Conservation (phyloP, 768 basidiomycete genomes). For the Boletus rufocinnamomeus region DNA sequence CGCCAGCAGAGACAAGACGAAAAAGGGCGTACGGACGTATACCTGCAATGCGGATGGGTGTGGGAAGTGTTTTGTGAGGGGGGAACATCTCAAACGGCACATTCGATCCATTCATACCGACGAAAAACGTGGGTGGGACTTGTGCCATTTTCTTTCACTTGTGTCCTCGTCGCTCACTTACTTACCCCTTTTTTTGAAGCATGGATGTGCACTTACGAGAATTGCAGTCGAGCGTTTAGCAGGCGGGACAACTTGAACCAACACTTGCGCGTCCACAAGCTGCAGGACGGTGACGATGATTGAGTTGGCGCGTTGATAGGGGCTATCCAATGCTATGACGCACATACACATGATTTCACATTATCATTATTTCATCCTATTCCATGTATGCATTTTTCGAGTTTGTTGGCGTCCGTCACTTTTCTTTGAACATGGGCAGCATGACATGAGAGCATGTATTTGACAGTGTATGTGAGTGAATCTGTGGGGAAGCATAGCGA, state of each 20-base stretch:
- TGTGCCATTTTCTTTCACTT: background rate
- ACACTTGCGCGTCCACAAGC: conserved; percentile 63
- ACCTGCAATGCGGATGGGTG: conserved; percentile 72
- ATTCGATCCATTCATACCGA: conserved; percentile 79
- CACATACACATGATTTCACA: conserved; percentile 1
- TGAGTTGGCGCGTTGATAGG: background rate
- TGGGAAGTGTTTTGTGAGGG: conserved; percentile 75
- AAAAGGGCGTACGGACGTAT: conserved; percentile 48
- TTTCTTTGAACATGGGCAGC: background rate
- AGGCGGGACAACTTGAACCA: conserved; percentile 77
- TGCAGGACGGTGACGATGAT: conserved; percentile 20
- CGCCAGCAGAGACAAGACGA: conserved; percentile 34
- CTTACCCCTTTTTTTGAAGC: conserved; percentile 23
- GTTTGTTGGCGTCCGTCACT: background rate
- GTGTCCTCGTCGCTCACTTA: background rate
- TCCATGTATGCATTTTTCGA: conserved; percentile 9
- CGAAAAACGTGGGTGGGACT: conserved; percentile 70
- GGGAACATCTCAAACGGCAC: conserved; percentile 83
- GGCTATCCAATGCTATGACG: background rate
- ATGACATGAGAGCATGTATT: conserved; percentile 25
- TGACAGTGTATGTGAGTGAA: background rate
- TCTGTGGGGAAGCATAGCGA: conserved; percentile 8
- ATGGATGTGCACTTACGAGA: conserved; percentile 50
- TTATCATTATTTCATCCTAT: conserved; percentile 25
- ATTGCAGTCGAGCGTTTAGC: conserved; percentile 72